Evolutionary conservation across 305 asterid genomes (phyloP).

Genomic region (Striga hermonthica): DNA sequence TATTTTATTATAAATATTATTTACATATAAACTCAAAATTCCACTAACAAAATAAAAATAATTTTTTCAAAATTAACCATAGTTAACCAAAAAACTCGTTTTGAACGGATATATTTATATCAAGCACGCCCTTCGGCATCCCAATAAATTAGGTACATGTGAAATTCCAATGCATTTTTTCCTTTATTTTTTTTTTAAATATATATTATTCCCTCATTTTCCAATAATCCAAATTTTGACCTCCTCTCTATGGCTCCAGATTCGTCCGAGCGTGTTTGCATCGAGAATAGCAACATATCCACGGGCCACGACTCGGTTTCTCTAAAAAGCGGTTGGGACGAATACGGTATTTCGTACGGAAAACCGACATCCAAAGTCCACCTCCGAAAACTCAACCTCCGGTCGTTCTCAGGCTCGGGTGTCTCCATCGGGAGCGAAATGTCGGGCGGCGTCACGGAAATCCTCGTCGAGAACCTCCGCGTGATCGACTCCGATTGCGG

Average conservation of each 20-base stretch:
- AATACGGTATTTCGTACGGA: conserved; percentile 72
- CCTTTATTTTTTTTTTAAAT: too few species aligned
- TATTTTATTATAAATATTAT: too few species aligned
- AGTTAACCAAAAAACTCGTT: too few species aligned
- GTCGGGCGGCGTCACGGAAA: conserved; percentile 87
- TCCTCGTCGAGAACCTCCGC: conserved; percentile 54
- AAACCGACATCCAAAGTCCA: conserved; percentile 64
- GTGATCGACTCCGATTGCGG: conserved; percentile 56
- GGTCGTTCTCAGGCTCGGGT: conserved; percentile 63
- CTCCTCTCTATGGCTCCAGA: conserved; percentile 47
- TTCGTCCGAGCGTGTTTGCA: conserved; percentile 79
- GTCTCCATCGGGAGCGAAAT: conserved; percentile 89
- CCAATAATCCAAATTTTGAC: conserved; percentile 3
- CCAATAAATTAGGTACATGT: too few species aligned
- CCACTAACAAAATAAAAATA: too few species aligned
- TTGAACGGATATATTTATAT: too few species aligned
- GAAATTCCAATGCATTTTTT: too few species aligned
- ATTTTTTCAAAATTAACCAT: too few species aligned
- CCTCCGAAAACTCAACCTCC: conserved; percentile 46
- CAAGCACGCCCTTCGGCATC: too few species aligned
- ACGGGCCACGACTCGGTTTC: conserved; percentile 69
- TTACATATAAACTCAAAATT: too few species aligned
- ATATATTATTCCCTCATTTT: too few species aligned
- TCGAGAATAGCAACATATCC: conserved; percentile 84
- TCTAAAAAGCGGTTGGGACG: conserved; percentile 99